Evolutionary conservation across 1,284 basidiomycete genomes (phyloP).

Genomic region (Tilletia setariae): DNA sequence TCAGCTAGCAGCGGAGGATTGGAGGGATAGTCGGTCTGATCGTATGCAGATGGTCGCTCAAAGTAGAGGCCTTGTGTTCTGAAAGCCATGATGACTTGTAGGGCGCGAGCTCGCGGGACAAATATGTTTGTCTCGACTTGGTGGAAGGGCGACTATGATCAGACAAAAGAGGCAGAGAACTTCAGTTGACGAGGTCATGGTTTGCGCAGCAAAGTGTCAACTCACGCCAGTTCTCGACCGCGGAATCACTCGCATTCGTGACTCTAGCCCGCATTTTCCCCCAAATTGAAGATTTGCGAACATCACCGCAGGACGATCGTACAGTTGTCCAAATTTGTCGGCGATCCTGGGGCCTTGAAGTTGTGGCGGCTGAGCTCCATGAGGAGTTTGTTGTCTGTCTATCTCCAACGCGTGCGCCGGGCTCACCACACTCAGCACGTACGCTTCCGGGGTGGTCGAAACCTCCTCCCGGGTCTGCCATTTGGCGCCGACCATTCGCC

Average conservation of each 20-base stretch:
- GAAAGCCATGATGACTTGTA: slow-evolving; percentile 18
- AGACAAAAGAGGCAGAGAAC: neutral
- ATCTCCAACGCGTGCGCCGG: slow-evolving; percentile 1
- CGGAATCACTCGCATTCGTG: slow-evolving; percentile 18
- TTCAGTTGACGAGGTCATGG: neutral
- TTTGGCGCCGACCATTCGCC: neutral
- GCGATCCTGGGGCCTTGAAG: neutral
- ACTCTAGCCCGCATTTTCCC: slow-evolving; percentile 6
- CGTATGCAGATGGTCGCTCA: slow-evolving; percentile 53
- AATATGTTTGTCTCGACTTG: slow-evolving; percentile 34
- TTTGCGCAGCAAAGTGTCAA: neutral
- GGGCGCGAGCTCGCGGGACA: slow-evolving; percentile 29
- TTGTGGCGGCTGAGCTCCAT: slow-evolving; percentile 16
- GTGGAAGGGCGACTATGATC: slow-evolving; percentile 5
- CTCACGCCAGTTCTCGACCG: slow-evolving; percentile 12
- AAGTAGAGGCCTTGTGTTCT: slow-evolving; percentile 18
- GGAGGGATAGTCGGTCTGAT: slow-evolving; percentile 63
- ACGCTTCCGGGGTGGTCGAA: slow-evolving; percentile 11
- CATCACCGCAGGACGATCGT: slow-evolving; percentile 5
- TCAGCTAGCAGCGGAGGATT: slow-evolving; percentile 70
- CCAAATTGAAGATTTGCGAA: neutral
- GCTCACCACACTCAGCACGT: neutral
- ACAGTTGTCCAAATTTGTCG: neutral
- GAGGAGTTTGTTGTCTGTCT: slow-evolving; percentile 18
- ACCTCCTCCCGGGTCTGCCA: slow-evolving; percentile 12